phyloP scores from a whole-genome alignment of 768 basidiomycete species.

The Russula vinacea region DNA sequence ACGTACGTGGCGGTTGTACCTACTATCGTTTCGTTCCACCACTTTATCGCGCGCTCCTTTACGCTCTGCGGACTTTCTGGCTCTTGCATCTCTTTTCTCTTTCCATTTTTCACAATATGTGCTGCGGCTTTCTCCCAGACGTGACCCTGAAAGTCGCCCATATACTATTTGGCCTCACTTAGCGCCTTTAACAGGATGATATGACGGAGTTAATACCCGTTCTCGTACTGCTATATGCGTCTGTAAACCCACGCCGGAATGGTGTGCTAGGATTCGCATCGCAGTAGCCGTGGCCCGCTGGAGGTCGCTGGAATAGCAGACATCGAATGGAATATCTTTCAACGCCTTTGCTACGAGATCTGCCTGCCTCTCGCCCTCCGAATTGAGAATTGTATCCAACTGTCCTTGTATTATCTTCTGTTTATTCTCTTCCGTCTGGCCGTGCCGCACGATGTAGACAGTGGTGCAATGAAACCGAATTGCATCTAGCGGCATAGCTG shows the following conservation, averaged over 20 bases:
- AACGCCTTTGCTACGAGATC: constrained; percentile 52
- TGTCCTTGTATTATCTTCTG: constrained; percentile 72
- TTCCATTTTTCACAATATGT: not conserved
- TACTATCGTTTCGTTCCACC: constrained; percentile 58
- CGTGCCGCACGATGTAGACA: constrained; percentile 71
- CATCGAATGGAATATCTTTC: constrained; percentile 51
- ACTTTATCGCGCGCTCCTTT: constrained; percentile 47
- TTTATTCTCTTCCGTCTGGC: constrained; percentile 71
- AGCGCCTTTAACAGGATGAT: not conserved
- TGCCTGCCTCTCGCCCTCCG: constrained; percentile 58
- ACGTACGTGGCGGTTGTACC: constrained; percentile 32
- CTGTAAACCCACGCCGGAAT: constrained; percentile 46
- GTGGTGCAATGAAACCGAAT: constrained; percentile 34
- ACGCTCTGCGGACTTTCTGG: constrained; percentile 22
- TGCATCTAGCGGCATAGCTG: constrained; percentile 32
- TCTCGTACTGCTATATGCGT: constrained; percentile 55
- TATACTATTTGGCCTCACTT: constrained; percentile 40
- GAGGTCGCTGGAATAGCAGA: constrained; percentile 71
- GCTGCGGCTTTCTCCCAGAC: not conserved
- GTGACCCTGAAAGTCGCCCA: constrained; percentile 61
- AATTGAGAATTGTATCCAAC: constrained; percentile 63
- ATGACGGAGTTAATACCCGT: constrained; percentile 40
- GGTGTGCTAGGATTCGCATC: constrained; percentile 54
- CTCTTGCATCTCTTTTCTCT: constrained; percentile 25
- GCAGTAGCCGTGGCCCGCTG: constrained; percentile 70